Evolutionary conservation across 2,329 filamentous ascomycete species (phyloP).

Genomic region (Cladophialophora psammophila): DNA sequence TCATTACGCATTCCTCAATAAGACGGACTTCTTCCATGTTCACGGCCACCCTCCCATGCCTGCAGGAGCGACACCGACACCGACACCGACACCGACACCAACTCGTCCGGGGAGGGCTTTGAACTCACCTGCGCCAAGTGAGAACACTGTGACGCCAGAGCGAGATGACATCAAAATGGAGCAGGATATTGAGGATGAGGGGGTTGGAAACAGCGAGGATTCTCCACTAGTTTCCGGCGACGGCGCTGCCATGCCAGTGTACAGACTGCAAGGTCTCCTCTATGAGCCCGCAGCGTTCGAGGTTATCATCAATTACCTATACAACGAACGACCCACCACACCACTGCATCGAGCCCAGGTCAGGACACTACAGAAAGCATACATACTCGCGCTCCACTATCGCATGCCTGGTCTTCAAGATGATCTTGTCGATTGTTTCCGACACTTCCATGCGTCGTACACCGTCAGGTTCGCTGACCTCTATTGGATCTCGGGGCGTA

Average conservation of each 20-base stretch:
- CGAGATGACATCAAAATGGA: conserved; percentile 13
- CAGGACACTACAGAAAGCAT: conserved; percentile 30
- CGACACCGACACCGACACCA: not conserved
- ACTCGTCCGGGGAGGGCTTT: not conserved
- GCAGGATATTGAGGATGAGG: not conserved
- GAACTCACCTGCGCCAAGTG: conserved; percentile 5
- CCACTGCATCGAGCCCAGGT: conserved; percentile 10
- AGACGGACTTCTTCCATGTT: conserved; percentile 37
- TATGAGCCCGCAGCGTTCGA: conserved; percentile 32
- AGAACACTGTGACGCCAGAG: conserved; percentile 12
- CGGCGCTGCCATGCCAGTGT: conserved; percentile 9
- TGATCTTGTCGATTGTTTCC: conserved; percentile 35
- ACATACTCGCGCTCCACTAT: conserved; percentile 36
- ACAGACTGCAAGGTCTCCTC: conserved; percentile 26
- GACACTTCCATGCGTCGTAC: conserved; percentile 28
- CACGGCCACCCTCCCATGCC: conserved; percentile 24
- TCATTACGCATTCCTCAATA: conserved; percentile 26
- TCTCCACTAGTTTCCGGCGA: not conserved
- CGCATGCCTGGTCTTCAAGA: conserved; percentile 36
- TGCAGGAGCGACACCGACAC: not conserved
- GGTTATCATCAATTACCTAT: conserved; percentile 36
- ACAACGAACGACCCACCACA: conserved; percentile 27
- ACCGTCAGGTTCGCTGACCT: conserved; percentile 36
- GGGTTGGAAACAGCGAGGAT: not conserved
- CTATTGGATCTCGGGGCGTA: conserved; percentile 33